Conservation (phyloP, 2,329 filamentous ascomycete genomes). For the Botrytis squamosa region DNA sequence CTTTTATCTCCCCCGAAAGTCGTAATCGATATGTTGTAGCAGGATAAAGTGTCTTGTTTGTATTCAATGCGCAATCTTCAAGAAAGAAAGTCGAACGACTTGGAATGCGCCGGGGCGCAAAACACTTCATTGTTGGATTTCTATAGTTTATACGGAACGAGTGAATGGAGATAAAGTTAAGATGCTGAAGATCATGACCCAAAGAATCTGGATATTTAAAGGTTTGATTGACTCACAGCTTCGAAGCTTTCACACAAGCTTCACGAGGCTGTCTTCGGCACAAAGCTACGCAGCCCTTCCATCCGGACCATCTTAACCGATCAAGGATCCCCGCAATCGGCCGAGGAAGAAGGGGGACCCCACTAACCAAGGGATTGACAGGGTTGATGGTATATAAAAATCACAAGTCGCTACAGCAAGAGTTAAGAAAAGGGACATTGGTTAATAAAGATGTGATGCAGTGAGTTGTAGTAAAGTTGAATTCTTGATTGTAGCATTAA, state of each 20-base stretch:
- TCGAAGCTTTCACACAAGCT: background rate
- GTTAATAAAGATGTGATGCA: background rate
- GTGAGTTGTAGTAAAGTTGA: background rate
- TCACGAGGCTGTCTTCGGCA: conserved; percentile 12
- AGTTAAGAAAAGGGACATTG: background rate
- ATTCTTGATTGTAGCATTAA: background rate
- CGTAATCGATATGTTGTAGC: conserved; percentile 8
- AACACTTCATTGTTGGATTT: conserved; percentile 31
- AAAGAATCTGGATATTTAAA: background rate
- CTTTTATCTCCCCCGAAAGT: background rate
- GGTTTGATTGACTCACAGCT: background rate
- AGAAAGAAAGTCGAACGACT: conserved; percentile 6
- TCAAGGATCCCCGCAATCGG: conserved; percentile 12
- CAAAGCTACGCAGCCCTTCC: conserved; percentile 6
- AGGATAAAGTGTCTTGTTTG: background rate
- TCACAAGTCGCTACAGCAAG: background rate
- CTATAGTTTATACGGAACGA: background rate
- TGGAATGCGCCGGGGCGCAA: conserved; percentile 28
- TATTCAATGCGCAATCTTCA: conserved; percentile 19
- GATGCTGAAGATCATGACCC: background rate
- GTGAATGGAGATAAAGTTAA: background rate
- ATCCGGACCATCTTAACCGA: conserved; percentile 9
- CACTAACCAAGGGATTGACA: background rate
- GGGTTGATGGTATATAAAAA: background rate
- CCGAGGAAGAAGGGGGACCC: conserved; percentile 1